These are phyloP conservation scores for Cercophora newfieldiana DNA, from an alignment of 495 filamentous ascomycete species.

Conservation along the genomic window DNA sequence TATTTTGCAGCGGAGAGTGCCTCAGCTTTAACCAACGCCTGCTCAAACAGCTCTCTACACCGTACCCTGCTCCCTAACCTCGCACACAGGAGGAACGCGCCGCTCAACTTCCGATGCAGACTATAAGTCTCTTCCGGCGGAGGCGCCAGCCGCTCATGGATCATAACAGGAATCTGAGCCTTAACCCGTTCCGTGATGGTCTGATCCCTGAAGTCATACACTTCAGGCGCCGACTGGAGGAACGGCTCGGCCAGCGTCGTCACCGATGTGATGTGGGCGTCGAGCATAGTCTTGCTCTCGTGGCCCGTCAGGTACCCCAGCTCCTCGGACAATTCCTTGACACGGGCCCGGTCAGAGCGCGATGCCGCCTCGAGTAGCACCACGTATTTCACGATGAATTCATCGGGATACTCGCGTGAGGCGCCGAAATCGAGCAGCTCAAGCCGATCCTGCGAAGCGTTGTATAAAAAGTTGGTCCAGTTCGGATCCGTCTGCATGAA, in stretches of 20 bases:
- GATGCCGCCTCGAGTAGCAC: constrained; percentile 75
- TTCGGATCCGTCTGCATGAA: constrained; percentile 99
- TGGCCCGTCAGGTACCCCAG: constrained; percentile 91
- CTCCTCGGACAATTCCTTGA: constrained; percentile 69
- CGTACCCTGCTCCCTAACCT: constrained; percentile 75
- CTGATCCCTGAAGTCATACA: constrained; percentile 91
- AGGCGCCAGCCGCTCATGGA: constrained; percentile 80
- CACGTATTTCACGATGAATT: constrained; percentile 80
- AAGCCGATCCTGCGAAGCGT: constrained; percentile 66
- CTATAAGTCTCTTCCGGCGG: constrained; percentile 98
- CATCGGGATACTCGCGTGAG: constrained; percentile 75
- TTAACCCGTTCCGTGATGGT: constrained; percentile 93
- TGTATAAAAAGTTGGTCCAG: constrained; percentile 99
- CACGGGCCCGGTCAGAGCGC: constrained; percentile 59
- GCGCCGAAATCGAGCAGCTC: constrained; percentile 97
- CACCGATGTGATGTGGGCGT: constrained; percentile 81
- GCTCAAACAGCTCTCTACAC: constrained; percentile 79
- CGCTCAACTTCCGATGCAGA: constrained; percentile 92
- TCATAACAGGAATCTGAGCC: constrained; percentile 85
- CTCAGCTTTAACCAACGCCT: constrained; percentile 57
- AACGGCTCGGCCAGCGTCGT: constrained; percentile 93
- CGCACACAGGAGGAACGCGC: constrained; percentile 91
- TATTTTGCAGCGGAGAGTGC: neutral
- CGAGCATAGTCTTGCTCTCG: constrained; percentile 77
- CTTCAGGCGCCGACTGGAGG: constrained; percentile 65